These are phyloP conservation scores for Exophiala alcalophila DNA, from an alignment of 2,329 filamentous ascomycete genomes.

Conservation along the genomic window DNA sequence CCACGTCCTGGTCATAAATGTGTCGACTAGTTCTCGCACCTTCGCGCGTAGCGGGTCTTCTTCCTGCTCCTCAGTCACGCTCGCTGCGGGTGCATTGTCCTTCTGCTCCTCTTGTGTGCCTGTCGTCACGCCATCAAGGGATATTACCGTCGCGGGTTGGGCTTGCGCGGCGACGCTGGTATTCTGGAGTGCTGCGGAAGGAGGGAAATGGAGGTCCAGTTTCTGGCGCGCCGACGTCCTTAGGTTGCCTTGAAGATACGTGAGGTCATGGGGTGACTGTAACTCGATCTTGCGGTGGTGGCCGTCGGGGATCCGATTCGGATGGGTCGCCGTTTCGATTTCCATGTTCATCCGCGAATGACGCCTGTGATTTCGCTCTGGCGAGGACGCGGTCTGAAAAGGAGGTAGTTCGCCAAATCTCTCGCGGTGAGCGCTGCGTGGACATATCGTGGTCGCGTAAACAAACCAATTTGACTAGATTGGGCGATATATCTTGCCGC, in stretches of 20 bases:
- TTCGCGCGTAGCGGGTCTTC: slow-evolving; percentile 28
- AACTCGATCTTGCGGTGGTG: slow-evolving; percentile 52
- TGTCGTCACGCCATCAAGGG: slow-evolving; percentile 38
- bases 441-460: no score
- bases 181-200: slow-evolving; percentile 40
- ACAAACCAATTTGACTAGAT: no score
- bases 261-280: slow-evolving; percentile 50
- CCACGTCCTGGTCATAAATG: slow-evolving; percentile 48
- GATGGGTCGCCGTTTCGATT: slow-evolving; percentile 97
- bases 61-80: slow-evolving; percentile 15
- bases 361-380: no score
- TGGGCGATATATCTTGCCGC: no score
- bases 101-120: neutral
- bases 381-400: no score
- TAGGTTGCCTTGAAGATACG: slow-evolving; percentile 48
- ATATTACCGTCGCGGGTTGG: slow-evolving; percentile 37
- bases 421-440: no score
- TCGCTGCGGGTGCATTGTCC: neutral
- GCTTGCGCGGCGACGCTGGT: slow-evolving; percentile 19
- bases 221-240: slow-evolving; percentile 45
- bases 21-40: slow-evolving; percentile 24
- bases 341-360: slow-evolving; percentile 42
- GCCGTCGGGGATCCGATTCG: slow-evolving; percentile 66
- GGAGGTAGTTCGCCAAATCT: no score
- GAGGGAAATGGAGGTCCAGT: slow-evolving; percentile 49